Evolutionary conservation across 129 eudicot species (phyloP), one percentile per base, ranked within the genome.

Genomic region (Solidago caesia): DNA sequence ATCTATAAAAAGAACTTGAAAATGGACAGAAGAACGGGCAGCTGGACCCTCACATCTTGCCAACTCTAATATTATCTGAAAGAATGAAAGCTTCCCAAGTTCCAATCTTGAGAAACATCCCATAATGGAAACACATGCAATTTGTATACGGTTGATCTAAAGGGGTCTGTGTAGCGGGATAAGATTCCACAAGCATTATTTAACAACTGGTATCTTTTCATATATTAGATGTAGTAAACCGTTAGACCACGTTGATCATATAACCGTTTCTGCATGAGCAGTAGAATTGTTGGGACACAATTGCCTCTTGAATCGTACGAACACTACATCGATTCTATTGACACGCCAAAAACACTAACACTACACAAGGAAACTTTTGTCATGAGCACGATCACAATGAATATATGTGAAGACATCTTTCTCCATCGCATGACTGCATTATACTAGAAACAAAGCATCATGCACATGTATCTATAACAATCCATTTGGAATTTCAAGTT

Each of bases 301-400:
- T 93, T 93, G 59, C 98, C 96, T 77, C 90, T 83, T 74, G 86
- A 73, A 74, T 93, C 97, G 71, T 84, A 93, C 43, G 96, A 86
- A 75, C 97, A 64, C 51, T 64, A 48, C 70, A 64, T 42, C 29
- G 70, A 64, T 7, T 64, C 70, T 39, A 48, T 48, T 25, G 98
- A 93, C 8, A 93, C 97, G 4, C 98, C 98, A 72, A 93, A 93
- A 16, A 90, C 98, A 61, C 97, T 93, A 62, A 82, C 89, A 80
- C 98, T 92, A 70, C 89, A 84, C 39, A 79, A 78, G 56, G 47
- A 74, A 63, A 62, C 8, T 1, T 63, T 29, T 47, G 71, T 74
- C 70, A 74, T 46, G 4, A 74, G 27, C 49, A 74, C 70, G 29
- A 27, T 55, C 68, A 46, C 51, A 5, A 44, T 44, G 21, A 7